Base-by-base conservation (phyloP, 306 rosid species). In the Cicer bijugum region DNA sequence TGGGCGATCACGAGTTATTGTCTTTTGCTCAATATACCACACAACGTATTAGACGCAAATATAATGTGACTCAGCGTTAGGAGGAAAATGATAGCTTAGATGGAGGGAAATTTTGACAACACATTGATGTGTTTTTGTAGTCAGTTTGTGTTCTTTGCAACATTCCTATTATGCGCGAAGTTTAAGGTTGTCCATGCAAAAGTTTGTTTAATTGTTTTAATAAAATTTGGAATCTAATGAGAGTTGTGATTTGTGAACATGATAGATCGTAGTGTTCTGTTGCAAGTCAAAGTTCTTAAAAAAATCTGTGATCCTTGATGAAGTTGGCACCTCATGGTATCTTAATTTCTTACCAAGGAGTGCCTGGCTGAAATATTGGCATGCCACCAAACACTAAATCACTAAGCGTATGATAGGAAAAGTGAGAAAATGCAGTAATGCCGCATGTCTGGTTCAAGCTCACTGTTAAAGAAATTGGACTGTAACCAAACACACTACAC, bases 201-300 rank as follows among this genome's bases (percentile, higher is more conserved):
- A 55, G 57, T 67, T 20, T 50, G 16, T 42, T 53, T 37, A 15
- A 15, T 56, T 67, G 60, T 50, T 67, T 57, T 77, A 12, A 37
- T 4, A 76, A 59, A 92, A 90, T 71, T 37, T 11, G 53, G 99
- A 94, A 86, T 85, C 90, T 11, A 90, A 78, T 88, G 95, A 0
- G 97, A 95, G 80, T 82, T 91, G 79, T 95, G 81, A 86, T 59
- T 12, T 2, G 6, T 28, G 43, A 0, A 76, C 75, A 67, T 35
- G 37, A 42, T 15, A 8, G 57, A 68, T 58, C 58, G 11, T 39
- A 35, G 12, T 9, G 52, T 40, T 47, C 33, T 40, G n/a, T 15
- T 15, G 37, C 67, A 14, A 59, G 58, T 68, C 15, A 15, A 67
- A 23, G 67, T 11, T 77, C 4, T 59, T 67, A 7, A 38, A 60